Conservation (phyloP, 2,329 filamentous ascomycete species). For the Colletotrichum lini region DNA sequence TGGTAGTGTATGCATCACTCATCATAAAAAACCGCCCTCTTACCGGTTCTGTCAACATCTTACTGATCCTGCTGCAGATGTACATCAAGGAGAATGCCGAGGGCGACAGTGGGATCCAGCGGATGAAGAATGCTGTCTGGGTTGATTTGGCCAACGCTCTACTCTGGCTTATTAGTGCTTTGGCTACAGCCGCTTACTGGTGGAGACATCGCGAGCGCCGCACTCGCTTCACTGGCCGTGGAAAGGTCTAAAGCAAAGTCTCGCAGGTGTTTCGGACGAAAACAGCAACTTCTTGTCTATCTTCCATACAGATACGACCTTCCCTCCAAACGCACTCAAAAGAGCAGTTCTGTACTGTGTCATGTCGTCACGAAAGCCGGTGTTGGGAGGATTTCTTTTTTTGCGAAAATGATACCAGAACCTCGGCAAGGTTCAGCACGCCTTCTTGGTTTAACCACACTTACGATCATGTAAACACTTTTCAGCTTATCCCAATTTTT, state of each 20-base stretch:
- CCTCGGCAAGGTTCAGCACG: constrained; percentile 4
- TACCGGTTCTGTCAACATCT: neutral
- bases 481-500: too few relatives aligned
- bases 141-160: constrained; percentile 81
- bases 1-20: constrained; percentile 66
- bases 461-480: neutral
- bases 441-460: neutral
- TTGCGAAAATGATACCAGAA: constrained; percentile 28
- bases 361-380: constrained; percentile 4
- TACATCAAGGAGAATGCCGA: constrained; percentile 80
- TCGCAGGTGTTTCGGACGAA: neutral
- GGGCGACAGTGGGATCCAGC: constrained; percentile 73
- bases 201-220: constrained; percentile 66
- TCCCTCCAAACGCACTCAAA: neutral
- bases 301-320: neutral
- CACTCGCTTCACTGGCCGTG: constrained; percentile 72
- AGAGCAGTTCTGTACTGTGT: neutral
- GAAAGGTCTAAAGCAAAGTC: constrained; percentile 59
- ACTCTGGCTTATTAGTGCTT: constrained; percentile 79
- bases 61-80: constrained; percentile 58
- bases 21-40: neutral
- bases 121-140: constrained; percentile 93
- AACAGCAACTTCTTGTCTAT: neutral
- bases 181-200: constrained; percentile 72
- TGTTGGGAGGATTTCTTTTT: neutral